These are phyloP conservation scores for Chenopodium album DNA, from an alignment of 148 eudicot species.

Conservation along the genomic window DNA sequence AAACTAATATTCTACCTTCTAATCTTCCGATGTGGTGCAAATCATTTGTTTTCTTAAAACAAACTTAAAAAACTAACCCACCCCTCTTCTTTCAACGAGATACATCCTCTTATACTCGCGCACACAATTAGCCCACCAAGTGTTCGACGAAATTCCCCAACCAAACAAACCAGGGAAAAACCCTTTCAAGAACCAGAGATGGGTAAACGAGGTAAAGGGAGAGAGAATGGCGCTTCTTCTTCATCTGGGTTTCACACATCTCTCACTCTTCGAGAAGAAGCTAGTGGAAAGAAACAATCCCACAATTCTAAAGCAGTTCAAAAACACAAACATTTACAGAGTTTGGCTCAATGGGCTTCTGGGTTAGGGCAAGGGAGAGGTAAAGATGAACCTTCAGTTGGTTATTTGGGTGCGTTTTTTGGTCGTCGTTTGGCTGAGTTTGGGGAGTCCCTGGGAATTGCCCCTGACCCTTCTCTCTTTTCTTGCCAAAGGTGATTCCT, in stretches of 20 bases:
- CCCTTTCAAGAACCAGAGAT: conserved; percentile 21
- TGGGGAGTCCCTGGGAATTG: conserved; percentile 47
- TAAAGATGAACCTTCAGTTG: conserved; percentile 21
- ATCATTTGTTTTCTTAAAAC: no score
- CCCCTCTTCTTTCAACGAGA: no score
- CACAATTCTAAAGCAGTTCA: conserved; percentile 48
- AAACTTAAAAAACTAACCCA: no score
- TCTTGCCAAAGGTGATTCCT: conserved; percentile 62
- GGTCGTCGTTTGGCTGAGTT: conserved; percentile 55
- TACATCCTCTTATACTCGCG: no score
- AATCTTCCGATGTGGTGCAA: conserved; percentile 7
- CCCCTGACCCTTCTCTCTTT: conserved; percentile 54
- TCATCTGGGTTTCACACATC: conserved; percentile 30
- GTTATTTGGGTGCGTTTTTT: conserved; percentile 54
- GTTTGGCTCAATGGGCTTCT: conserved; percentile 57
- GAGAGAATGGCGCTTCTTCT: conserved; percentile 11
- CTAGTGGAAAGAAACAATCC: conserved; percentile 53
- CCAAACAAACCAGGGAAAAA: background rate
- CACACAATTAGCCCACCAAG: background rate
- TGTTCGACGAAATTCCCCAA: conserved; percentile 10
- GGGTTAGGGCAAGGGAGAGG: conserved; percentile 25
- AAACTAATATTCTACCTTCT: background rate
- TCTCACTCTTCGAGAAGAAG: conserved; percentile 58
- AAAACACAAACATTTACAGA: conserved; percentile 66
- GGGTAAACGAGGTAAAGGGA: conserved; percentile 52